Percentiles rank a stretch among this genome's conserved stretches.
Conservation (phyloP, 768 basidiomycete species). For the Cystobasidium onofrii region DNA sequence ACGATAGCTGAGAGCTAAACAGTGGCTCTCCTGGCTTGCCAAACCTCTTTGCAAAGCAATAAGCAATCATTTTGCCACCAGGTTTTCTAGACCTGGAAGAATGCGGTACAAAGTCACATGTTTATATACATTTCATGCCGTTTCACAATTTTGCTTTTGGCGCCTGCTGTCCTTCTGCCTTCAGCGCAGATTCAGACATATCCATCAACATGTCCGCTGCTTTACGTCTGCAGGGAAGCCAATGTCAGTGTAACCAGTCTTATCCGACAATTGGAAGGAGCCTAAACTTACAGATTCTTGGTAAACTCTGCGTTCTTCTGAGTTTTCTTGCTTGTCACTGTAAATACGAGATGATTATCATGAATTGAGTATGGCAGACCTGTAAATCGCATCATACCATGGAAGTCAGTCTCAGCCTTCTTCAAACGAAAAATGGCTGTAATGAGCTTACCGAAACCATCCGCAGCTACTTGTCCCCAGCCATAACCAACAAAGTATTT, state of each 20-base stretch:
- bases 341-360: conserved; percentile 38
- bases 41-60: background rate
- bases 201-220: conserved; percentile 42
- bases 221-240: conserved; percentile 13
- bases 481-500: conserved; percentile 88
- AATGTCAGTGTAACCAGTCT: background rate
- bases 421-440: no score
- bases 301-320: conserved; percentile 30
- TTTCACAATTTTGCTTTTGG: conserved; percentile 34
- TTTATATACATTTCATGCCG: background rate
- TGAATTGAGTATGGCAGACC: conserved; percentile 29
- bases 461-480: conserved; percentile 65
- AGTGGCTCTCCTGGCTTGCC: no score
- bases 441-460: conserved; percentile 29
- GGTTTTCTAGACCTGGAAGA: background rate
- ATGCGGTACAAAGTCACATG: background rate
- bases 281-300: conserved; percentile 26
- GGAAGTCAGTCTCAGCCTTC: no score
- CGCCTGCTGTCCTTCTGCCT: conserved; percentile 2
- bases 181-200: conserved; percentile 28
- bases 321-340: conserved; percentile 33
- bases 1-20: no score
- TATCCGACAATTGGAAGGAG: no score
- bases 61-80: background rate
- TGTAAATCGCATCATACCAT: conserved; percentile 51